Evolutionary conservation across 2,329 filamentous ascomycete genomes (phyloP), one percentile per base, ranked within the genome.

Genomic region (Hymenoscyphus albidus): DNA sequence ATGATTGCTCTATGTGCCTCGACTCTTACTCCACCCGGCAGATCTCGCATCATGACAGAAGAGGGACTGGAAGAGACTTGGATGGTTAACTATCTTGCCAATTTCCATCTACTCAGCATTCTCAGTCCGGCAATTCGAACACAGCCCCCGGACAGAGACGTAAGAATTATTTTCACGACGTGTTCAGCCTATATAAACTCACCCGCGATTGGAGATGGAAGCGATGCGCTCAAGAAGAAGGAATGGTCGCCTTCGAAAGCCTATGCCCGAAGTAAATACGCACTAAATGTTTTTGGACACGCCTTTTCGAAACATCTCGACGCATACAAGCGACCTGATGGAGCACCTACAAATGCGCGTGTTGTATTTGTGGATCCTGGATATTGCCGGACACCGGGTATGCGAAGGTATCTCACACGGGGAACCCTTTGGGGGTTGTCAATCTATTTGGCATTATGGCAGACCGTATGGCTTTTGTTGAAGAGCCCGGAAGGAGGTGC

Each of bases 61-160:
- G 93, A 97, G 73, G 93, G 92, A 0, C 80, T 98, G 14, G 94
- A 98, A 75, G 84, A 89, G 69, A 94, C 90, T 66, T 98, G 93
- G 93, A 92, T 93, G 79, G 82, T 98, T 71, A 99, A 99, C 75
- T 99, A 93, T 76, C 83, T 99, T 48, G 90, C 93, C 68, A 98
- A 97, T 77, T 98, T 97, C 79, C 96, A 99, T 74, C 83, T 99
- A 3, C 83, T 99, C 56, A 91, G 91, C 69, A 96, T 99, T 38
- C 82, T 99, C 42, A 95, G 90, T 71, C 95, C 95, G 0, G 94
- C 95, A 0, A 83, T 99, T 66, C 87, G 92, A 69, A 92, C 91
- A 1, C 95, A 99, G 77, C 95, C 95, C 1, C 88, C 96, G 63
- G 95, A 99, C 76, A 87, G 95, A 72, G 95, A 99, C 76, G 92